Conservation (phyloP, 345 rosid species). For the Populus davidiana region DNA sequence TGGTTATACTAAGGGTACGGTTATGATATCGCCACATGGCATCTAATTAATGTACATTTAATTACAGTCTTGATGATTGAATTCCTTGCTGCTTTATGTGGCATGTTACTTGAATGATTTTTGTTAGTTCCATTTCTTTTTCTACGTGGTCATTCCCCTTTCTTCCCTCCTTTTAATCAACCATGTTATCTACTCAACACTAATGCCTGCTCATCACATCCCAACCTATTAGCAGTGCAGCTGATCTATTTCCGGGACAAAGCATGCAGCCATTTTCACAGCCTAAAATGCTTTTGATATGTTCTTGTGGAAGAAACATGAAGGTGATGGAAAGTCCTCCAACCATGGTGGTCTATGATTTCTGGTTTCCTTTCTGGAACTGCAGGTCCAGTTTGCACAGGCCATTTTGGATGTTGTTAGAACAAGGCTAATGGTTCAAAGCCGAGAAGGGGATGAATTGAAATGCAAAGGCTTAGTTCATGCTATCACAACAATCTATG, state of each 20-base stretch:
- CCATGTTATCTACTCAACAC: too few relatives aligned
- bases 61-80: too few relatives aligned
- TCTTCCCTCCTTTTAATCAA: too few relatives aligned
- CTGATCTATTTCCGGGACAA: constrained; percentile 46
- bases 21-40: too few relatives aligned
- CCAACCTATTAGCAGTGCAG: too few relatives aligned
- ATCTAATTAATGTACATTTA: too few relatives aligned
- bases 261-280: constrained; percentile 94
- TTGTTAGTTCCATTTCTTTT: too few relatives aligned
- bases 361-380: constrained; percentile 94
- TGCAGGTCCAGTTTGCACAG: constrained; percentile 83
- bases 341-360: constrained; percentile 92
- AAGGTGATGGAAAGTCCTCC: constrained; percentile 79
- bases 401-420: constrained; percentile 98
- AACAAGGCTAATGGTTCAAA: constrained; percentile 93
- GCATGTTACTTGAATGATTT: too few relatives aligned
- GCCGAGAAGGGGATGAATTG: constrained; percentile 46
- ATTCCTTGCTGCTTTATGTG: too few relatives aligned
- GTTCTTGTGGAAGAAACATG: constrained; percentile 82
- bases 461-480: constrained; percentile 90
- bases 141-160: too few relatives aligned
- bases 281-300: constrained; percentile 79
- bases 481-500: constrained; percentile 71
- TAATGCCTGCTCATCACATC: too few relatives aligned
- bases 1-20: too few relatives aligned